Base-by-base conservation (phyloP, 148 eudicot genomes). In the Cornus suecica region DNA sequence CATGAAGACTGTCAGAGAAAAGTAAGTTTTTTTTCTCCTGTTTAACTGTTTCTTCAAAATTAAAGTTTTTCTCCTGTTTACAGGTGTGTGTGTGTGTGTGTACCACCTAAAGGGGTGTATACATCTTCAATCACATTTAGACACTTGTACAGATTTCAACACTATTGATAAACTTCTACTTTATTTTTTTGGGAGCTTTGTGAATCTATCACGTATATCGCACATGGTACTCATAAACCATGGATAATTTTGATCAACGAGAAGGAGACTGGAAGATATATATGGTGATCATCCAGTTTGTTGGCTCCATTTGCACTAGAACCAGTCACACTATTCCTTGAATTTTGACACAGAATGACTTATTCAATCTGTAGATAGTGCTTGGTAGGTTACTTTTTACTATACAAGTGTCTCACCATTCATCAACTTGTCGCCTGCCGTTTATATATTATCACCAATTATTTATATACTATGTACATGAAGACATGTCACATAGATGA, bases 1-100 rank as follows among this genome's bases (percentile, higher is more conserved):
- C 84, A 84, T 89, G 97, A 90, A 94, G 86, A 90, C 88, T 77
- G 87, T 90, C 22, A 78, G 94, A 71, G 90, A 92, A 73, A 87
- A 89, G 93, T 89, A 84, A 62, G 80, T 67, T 54, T 70, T 34
- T 72, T 23, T 14, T 61, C 63, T 24, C 27, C 27, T 28, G 54
- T 48, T 48, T 16, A 11, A 48, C 2, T 48, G 13, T 48, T 48
- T 31, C 64, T 65, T 62, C 13, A 29, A 22, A 7, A n/a, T n/a
- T n/a, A n/a, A n/a, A n/a, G n/a, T n/a, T n/a, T 45, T 15, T 5
- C 13, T 27, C 48, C 54, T 48, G 54, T 1, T 16, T 16, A 48
- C 15, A 11, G 13, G 54, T 11, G 54, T 13, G 54, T 4, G 15
- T 18, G 15, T 48, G 54, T 48, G 54, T 48, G n/a, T n/a, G n/a